phyloP scores from a whole-genome alignment of 345 rosid genomes.

The Aquilaria malaccensis region DNA sequence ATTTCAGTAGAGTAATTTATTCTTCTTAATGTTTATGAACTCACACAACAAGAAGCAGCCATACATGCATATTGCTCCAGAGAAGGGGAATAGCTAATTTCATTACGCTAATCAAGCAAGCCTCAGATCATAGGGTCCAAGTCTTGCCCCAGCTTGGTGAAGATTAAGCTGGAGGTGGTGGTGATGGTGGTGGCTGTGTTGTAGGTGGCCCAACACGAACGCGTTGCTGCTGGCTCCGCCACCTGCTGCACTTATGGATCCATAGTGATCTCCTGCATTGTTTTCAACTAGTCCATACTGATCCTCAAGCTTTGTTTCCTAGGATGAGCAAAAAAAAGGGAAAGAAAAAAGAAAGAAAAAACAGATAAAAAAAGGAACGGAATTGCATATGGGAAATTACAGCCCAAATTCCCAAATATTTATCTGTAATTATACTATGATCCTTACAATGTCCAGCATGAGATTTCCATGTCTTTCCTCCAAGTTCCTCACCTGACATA shows the following conservation, averaged over 20 bases:
- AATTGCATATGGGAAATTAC: not conserved
- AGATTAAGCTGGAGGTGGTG: constrained; percentile 10
- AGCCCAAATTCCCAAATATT: not conserved
- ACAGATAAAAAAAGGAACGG: not conserved
- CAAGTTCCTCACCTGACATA: constrained; percentile 30
- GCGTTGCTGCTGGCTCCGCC: constrained; percentile 31
- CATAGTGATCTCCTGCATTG: constrained; percentile 26
- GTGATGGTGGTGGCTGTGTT: constrained; percentile 26
- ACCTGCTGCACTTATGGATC: constrained; percentile 23
- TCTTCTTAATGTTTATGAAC: too few species aligned
- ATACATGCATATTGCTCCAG: too few species aligned
- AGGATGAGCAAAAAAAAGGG: not conserved
- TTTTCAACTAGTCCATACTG: constrained; percentile 28
- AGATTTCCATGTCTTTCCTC: constrained; percentile 37
- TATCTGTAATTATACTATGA: not conserved
- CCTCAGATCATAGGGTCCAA: constrained; percentile 24
- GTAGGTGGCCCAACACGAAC: constrained; percentile 26
- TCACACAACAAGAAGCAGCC: too few species aligned
- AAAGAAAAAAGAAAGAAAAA: not conserved
- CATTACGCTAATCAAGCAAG: constrained; percentile 24
- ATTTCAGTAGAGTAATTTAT: too few species aligned
- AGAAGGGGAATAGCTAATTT: not conserved
- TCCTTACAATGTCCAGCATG: constrained; percentile 28
- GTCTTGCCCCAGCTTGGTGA: constrained; percentile 20
- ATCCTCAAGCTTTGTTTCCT: constrained; percentile 39